Conservation (phyloP, 345 rosid genomes). For the Brassica juncea region DNA sequence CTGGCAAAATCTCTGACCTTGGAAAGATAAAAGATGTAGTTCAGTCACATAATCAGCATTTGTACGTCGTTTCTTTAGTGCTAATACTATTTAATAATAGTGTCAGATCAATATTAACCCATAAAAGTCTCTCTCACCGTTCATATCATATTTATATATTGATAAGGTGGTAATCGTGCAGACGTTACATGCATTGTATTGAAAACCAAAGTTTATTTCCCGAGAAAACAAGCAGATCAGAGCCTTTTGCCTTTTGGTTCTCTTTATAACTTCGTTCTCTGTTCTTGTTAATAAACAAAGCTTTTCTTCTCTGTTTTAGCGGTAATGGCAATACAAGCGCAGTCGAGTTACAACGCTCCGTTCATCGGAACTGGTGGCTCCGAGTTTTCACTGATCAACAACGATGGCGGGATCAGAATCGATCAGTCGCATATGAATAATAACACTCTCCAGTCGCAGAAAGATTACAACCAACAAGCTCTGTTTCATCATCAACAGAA, state of each 20-base stretch:
- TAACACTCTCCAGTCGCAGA: background rate
- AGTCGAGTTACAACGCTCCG: constrained; percentile 45
- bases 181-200: constrained; percentile 41
- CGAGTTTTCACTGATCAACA: constrained; percentile 45
- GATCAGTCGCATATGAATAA: constrained; percentile 21
- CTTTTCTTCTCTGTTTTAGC: constrained; percentile 2
- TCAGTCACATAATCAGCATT: constrained; percentile 88
- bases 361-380: constrained; percentile 36
- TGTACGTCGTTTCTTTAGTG: constrained; percentile 58
- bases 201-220: constrained; percentile 23
- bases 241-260: constrained; percentile 5
- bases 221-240: constrained; percentile 19
- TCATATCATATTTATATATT: background rate
- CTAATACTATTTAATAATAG: constrained; percentile 9
- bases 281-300: background rate
- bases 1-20: constrained; percentile 75
- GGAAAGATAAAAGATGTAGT: constrained; percentile 48
- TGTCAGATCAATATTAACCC: constrained; percentile 34
- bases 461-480: constrained; percentile 43
- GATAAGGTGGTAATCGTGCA: constrained; percentile 1
- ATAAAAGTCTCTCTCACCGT: constrained; percentile 30
- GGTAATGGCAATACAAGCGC: constrained; percentile 72
- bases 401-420: constrained; percentile 44
- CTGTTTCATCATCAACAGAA: constrained; percentile 32
- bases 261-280: constrained; percentile 15